Evolutionary conservation across 495 filamentous ascomycete species (phyloP).

Genomic region (Gamarada debralockiae): DNA sequence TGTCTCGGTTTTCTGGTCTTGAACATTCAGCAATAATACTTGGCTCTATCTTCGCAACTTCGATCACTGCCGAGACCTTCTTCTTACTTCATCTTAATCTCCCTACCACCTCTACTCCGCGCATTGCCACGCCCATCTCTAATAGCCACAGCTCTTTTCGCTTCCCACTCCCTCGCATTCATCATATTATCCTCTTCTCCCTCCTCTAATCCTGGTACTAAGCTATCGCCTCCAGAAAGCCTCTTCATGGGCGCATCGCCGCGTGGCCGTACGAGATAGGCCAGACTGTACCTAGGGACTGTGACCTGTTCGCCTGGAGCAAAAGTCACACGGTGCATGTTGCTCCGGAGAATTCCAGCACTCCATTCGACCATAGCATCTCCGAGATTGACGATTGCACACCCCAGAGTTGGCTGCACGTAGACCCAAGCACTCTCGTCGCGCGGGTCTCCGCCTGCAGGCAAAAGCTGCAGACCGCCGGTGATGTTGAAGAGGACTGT

Average conservation of each 20-base stretch:
- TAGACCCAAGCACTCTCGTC: conserved; percentile 50
- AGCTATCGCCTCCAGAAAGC: conserved; percentile 26
- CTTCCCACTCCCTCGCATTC: conserved; percentile 18
- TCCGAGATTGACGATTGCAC: conserved; percentile 61
- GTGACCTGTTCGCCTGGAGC: conserved; percentile 51
- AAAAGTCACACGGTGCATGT: conserved; percentile 60
- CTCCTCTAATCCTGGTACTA: conserved; percentile 24
- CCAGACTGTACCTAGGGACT: conserved; percentile 52
- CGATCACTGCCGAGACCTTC: too few species aligned
- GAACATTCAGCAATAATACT: too few species aligned
- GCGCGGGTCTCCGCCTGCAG: conserved; percentile 38
- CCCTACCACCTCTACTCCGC: too few species aligned
- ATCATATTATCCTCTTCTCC: conserved; percentile 25
- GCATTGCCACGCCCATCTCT: too few species aligned
- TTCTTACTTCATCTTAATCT: too few species aligned
- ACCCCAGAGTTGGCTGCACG: conserved; percentile 53
- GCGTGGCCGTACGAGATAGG: conserved; percentile 59
- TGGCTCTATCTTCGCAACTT: too few species aligned
- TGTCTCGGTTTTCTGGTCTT: too few species aligned
- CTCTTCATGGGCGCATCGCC: conserved; percentile 50
- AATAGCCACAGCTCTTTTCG: too few species aligned
- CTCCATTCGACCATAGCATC: conserved; percentile 64
- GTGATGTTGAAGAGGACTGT: conserved; percentile 73
- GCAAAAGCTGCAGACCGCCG: conserved; percentile 78
- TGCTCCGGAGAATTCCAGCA: conserved; percentile 54